Evolutionary conservation across 176 grass and related monocot genomes (phyloP).

Genomic region (Zizania latifolia): DNA sequence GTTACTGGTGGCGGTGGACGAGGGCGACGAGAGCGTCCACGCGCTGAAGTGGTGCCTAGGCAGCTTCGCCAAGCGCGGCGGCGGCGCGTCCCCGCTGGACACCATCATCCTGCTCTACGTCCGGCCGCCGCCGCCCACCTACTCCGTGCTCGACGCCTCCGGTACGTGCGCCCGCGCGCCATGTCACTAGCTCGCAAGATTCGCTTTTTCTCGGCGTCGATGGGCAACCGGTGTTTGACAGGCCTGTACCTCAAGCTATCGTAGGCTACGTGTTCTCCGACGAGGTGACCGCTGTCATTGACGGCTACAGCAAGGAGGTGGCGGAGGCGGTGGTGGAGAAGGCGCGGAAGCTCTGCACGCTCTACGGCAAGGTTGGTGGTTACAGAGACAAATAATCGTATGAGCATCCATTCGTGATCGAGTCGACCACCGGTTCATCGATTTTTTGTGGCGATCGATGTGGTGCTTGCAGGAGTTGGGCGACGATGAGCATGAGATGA

Average conservation of each 20-base stretch:
- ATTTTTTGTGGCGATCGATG: background rate
- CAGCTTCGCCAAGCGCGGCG: slow-evolving; percentile 31
- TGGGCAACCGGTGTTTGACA: background rate
- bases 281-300: slow-evolving; percentile 52
- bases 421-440: background rate
- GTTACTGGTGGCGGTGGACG: slow-evolving; percentile 75
- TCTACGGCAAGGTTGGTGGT: slow-evolving; percentile 32
- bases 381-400: background rate
- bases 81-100: slow-evolving; percentile 4
- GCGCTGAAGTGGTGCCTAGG: slow-evolving; percentile 69
- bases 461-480: background rate
- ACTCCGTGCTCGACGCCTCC: slow-evolving; percentile 52
- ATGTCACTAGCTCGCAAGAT: background rate
- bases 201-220: background rate
- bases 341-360: slow-evolving; percentile 56
- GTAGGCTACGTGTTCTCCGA: slow-evolving; percentile 57
- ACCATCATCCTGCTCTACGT: slow-evolving; percentile 64
- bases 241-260: background rate
- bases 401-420: background rate
- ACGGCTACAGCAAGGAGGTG: slow-evolving; percentile 61
- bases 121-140: slow-evolving; percentile 39
- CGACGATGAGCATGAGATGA: slow-evolving; percentile 31
- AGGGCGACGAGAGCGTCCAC: slow-evolving; percentile 66
- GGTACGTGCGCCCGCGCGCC: slow-evolving; percentile 29
- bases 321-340: slow-evolving; percentile 64